Percentiles rank a stretch among this genome's conserved stretches.
Evolutionary conservation across 371 early-diverging fungal genomes (phyloP).

Genomic region (Mucor sp.): DNA sequence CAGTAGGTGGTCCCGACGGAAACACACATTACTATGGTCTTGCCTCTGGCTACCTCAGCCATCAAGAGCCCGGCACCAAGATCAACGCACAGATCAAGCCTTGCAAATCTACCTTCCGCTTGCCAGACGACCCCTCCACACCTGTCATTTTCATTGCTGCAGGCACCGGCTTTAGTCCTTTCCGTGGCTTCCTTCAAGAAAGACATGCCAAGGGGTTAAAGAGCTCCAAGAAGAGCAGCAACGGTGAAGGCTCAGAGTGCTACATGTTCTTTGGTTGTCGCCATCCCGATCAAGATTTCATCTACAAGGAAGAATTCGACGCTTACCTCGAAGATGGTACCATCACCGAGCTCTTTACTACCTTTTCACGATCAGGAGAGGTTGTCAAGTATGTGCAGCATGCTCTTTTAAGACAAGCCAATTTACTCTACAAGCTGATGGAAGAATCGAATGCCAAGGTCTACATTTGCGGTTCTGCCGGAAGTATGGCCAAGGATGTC

Average conservation of each 20-base stretch:
- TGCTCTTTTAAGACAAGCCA: constrained; percentile 20
- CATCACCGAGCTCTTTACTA: constrained; percentile 54
- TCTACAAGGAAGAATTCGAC: constrained; percentile 65
- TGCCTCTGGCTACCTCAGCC: constrained; percentile 21
- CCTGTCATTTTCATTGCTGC: constrained; percentile 54
- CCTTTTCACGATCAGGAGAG: constrained; percentile 63
- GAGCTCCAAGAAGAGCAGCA: background rate
- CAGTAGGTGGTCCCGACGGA: constrained; percentile 13
- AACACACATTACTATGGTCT: constrained; percentile 22
- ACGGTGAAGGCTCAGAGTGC: constrained; percentile 14
- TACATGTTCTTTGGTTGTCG: constrained; percentile 79
- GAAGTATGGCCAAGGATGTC: constrained; percentile 24
- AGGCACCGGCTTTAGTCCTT: constrained; percentile 85
- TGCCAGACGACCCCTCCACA: constrained; percentile 23
- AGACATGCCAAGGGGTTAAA: constrained; percentile 9
- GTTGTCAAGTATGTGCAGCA: constrained; percentile 28
- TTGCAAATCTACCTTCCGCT: constrained; percentile 21
- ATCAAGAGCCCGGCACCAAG: constrained; percentile 2
- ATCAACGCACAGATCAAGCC: constrained; percentile 27
- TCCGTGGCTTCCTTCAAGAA: constrained; percentile 68
- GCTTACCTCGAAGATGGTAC: constrained; percentile 39
- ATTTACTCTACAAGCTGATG: constrained; percentile 11
- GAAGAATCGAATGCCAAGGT: constrained; percentile 12
- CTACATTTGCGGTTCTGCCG: constrained; percentile 21
- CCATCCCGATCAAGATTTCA: constrained; percentile 61